Conservation (phyloP, 2,329 filamentous ascomycete species). For the Trichophyton benhamiae region DNA sequence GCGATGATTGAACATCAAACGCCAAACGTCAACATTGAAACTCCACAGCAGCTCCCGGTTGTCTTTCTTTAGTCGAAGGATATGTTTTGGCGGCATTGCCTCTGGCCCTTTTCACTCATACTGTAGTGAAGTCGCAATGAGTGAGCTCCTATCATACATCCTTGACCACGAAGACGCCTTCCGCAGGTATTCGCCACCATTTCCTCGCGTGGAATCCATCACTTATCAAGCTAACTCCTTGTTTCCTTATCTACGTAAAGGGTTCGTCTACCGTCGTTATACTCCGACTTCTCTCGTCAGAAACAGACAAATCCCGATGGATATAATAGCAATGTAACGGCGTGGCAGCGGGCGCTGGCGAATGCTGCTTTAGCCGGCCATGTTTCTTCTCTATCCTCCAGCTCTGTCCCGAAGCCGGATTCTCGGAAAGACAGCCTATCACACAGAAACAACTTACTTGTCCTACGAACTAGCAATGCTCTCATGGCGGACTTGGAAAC, state of each 20-base stretch:
- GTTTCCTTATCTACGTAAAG: background rate
- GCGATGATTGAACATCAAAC: too few relatives aligned
- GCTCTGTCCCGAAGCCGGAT: conserved; percentile 8
- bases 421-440: conserved; percentile 6
- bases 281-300: conserved; percentile 72
- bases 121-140: conserved; percentile 19
- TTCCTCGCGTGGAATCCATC: background rate
- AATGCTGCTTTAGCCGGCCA: conserved; percentile 54
- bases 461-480: conserved; percentile 44
- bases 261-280: conserved; percentile 63
- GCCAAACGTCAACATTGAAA: background rate
- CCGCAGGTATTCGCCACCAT: conserved; percentile 18
- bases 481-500: conserved; percentile 61
- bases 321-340: conserved; percentile 64
- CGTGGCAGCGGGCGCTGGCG: conserved; percentile 67
- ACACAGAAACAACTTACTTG: conserved; percentile 36
- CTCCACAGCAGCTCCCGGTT: background rate
- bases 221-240: background rate
- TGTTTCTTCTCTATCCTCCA: conserved; percentile 32
- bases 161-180: conserved; percentile 50
- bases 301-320: conserved; percentile 70
- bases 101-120: background rate
- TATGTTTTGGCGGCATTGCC: background rate
- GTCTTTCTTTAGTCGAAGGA: background rate
- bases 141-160: conserved; percentile 57